These are phyloP conservation scores for Microcos paniculata DNA, from an alignment of 345 rosid species.

Conservation along the genomic window DNA sequence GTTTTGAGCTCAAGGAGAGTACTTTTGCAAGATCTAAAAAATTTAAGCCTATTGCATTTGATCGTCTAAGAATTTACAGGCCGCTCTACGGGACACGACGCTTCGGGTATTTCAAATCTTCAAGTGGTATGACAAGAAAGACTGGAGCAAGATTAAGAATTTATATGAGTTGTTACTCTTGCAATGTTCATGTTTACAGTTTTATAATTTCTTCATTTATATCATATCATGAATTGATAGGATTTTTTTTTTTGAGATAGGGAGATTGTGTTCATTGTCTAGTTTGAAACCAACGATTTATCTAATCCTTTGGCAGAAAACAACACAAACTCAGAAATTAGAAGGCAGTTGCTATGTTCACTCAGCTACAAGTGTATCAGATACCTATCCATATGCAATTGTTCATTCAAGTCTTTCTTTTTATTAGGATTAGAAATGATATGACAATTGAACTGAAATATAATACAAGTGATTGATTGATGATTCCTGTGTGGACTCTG, in stretches of 20 bases:
- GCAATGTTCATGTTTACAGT: slow-evolving; percentile 16
- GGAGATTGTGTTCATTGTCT: slow-evolving; percentile 9
- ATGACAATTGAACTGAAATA: background rate
- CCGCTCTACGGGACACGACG: background rate
- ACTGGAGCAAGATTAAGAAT: slow-evolving; percentile 12
- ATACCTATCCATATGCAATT: too few species aligned
- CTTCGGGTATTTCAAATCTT: slow-evolving; percentile 12
- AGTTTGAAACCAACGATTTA: background rate
- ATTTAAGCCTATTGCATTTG: background rate
- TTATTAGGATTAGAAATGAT: background rate
- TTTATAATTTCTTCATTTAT: slow-evolving; percentile 12
- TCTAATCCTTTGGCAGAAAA: background rate
- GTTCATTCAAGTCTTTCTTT: background rate
- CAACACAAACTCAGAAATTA: background rate
- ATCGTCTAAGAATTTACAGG: background rate
- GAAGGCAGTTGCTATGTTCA: background rate
- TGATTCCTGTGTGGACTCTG: background rate
- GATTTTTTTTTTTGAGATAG: slow-evolving; percentile 2
- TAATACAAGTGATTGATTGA: background rate
- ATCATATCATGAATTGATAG: background rate
- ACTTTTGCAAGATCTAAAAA: background rate
- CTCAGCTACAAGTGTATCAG: background rate
- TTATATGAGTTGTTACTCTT: background rate
- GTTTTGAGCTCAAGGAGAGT: background rate
- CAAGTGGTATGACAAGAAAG: slow-evolving; percentile 1